A percentile compares a stretch with the other conserved stretches of the same genome.
phyloP scores from a whole-genome alignment of 306 rosid species.

The Cucumis hystrix region DNA sequence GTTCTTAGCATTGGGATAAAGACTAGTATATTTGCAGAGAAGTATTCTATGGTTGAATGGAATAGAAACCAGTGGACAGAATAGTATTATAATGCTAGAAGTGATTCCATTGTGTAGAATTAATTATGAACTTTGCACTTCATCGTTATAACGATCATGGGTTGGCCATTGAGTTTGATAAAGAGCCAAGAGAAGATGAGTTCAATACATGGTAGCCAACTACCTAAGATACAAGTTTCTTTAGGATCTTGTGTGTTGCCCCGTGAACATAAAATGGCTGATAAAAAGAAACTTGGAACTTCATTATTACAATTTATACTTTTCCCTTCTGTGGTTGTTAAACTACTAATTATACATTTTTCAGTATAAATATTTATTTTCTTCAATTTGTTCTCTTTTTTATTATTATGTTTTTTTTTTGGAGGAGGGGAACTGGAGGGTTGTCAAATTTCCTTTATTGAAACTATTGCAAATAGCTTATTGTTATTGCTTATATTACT shows the following conservation, averaged over 20 bases:
- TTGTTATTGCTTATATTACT: background rate
- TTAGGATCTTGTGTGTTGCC: too few relatives aligned
- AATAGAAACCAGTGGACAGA: background rate
- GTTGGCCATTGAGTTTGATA: too few relatives aligned
- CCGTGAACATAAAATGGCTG: too few relatives aligned
- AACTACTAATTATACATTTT: too few relatives aligned
- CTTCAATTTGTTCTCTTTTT: background rate
- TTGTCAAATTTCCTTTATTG: too few relatives aligned
- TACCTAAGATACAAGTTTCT: too few relatives aligned
- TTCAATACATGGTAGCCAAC: too few relatives aligned
- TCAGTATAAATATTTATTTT: background rate
- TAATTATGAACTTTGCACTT: background rate
- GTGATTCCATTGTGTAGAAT: background rate
- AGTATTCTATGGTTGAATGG: background rate
- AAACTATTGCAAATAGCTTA: background rate
- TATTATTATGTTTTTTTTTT: background rate
- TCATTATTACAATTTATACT: background rate
- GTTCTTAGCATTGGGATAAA: background rate
- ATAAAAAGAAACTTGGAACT: background rate
- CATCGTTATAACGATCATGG: background rate
- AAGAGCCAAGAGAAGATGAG: too few relatives aligned
- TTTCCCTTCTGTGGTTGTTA: too few relatives aligned
- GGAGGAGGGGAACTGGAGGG: background rate
- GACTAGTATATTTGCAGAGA: background rate
- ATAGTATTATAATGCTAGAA: background rate